A percentile compares a stretch with the other conserved stretches of the same genome.
These are phyloP conservation scores for Spergularia marina DNA, from an alignment of 148 eudicot species.

Conservation along the genomic window DNA sequence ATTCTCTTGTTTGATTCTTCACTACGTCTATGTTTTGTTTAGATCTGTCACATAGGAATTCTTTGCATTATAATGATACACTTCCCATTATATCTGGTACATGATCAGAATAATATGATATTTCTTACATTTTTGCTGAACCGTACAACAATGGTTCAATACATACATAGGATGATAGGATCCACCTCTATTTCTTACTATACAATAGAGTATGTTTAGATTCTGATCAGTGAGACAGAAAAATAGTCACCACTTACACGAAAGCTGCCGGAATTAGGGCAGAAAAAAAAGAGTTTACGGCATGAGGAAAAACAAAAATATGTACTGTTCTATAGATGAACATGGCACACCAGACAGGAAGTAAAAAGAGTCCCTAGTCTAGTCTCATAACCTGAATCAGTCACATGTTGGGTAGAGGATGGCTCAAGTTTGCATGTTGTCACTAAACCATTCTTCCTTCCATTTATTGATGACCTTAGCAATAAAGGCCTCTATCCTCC, in stretches of 20 bases:
- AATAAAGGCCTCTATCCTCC: constrained; percentile 41
- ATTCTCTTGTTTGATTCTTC: not conserved
- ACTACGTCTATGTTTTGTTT: not conserved
- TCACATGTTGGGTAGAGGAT: not conserved
- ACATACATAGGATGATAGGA: not conserved
- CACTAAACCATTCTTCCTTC: constrained; percentile 43
- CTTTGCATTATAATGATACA: not conserved
- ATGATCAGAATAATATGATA: not conserved
- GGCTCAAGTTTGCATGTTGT: constrained; percentile 21
- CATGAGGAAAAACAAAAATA: not conserved
- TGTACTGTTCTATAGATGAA: not conserved
- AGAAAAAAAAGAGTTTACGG: not conserved
- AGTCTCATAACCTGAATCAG: not conserved
- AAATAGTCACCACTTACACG: not conserved
- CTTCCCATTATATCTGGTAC: not conserved
- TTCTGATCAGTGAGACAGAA: constrained; percentile 3
- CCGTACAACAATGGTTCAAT: not conserved
- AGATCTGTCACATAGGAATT: not conserved
- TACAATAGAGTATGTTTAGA: not conserved
- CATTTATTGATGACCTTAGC: constrained; percentile 44
- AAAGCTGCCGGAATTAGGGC: not conserved
- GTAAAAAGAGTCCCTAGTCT: constrained; percentile 14
- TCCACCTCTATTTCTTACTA: not conserved
- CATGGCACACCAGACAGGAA: constrained; percentile 6
- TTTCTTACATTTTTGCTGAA: not conserved